phyloP scores from a whole-genome alignment of 768 basidiomycete species.

The Infundibulicybe gibba region DNA sequence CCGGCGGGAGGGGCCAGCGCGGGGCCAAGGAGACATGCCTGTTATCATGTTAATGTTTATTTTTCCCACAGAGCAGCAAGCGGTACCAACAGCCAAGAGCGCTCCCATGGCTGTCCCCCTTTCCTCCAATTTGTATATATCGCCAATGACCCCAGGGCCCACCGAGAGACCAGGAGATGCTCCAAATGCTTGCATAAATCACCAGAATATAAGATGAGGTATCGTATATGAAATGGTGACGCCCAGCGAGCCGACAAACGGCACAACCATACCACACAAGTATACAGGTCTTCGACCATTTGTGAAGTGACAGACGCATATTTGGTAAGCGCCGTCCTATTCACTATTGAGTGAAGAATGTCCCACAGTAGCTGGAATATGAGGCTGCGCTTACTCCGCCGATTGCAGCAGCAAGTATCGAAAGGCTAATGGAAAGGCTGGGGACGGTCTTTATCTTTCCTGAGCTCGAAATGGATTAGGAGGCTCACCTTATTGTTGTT shows the following conservation, averaged over 20 bases:
- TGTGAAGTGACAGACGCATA: constrained; percentile 12
- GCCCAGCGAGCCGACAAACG: constrained; percentile 53
- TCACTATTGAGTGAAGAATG: constrained; percentile 4
- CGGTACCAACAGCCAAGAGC: constrained; percentile 26
- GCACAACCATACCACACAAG: constrained; percentile 57
- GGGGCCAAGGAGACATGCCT: constrained; percentile 7
- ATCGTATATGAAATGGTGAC: constrained; percentile 41
- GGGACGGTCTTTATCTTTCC: neutral
- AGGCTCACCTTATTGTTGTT: constrained; percentile 38
- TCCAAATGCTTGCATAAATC: constrained; percentile 63
- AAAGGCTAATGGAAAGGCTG: constrained; percentile 33
- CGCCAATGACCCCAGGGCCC: constrained; percentile 53
- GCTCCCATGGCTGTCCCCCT: constrained; percentile 38
- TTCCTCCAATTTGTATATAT: constrained; percentile 58
- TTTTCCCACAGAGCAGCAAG: no score
- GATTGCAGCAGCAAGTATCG: constrained; percentile 26
- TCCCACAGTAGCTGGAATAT: constrained; percentile 37
- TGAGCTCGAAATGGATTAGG: neutral
- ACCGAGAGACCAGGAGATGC: constrained; percentile 47
- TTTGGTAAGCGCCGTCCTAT: neutral
- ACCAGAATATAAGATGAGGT: constrained; percentile 48
- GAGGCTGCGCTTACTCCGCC: constrained; percentile 28
- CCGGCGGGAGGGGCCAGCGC: constrained; percentile 29
- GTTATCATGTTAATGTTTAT: neutral
- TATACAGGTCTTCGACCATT: constrained; percentile 63